A percentile compares a stretch with the other conserved stretches of the same genome.
Conservation (phyloP, 225 moss, liverwort and hornwort genomes). For the Bryum argenteum region DNA sequence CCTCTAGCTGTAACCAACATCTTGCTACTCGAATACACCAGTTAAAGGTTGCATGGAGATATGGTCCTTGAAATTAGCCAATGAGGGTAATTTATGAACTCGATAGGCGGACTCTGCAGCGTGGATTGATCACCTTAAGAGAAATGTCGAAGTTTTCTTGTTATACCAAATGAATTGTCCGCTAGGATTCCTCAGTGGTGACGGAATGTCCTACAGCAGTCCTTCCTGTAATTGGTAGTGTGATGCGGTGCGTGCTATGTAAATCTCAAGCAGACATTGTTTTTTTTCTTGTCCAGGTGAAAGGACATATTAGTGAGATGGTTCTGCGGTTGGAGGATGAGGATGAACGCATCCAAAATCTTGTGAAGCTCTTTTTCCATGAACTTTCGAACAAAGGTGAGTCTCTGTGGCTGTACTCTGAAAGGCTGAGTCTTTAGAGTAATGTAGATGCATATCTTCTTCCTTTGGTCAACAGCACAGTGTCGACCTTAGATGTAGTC, state of each 20-base stretch:
- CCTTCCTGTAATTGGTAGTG: constrained; percentile 14
- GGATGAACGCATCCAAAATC: constrained; percentile 85
- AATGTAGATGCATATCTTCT: background rate
- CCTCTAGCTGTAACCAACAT: background rate
- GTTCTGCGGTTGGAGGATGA: constrained; percentile 92
- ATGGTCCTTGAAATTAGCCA: background rate
- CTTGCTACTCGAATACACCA: background rate
- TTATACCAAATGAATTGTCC: constrained; percentile 1
- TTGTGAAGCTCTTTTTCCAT: constrained; percentile 94
- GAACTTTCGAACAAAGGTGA: constrained; percentile 96
- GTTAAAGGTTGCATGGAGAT: background rate
- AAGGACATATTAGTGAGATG: constrained; percentile 97
- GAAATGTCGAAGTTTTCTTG: background rate
- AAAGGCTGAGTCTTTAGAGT: constrained; percentile 3
- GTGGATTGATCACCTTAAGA: background rate
- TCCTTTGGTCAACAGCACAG: background rate
- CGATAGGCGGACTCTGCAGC: background rate
- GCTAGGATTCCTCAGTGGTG: background rate
- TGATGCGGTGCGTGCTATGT: constrained; percentile 17
- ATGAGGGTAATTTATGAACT: background rate
- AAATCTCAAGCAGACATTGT: constrained; percentile 20
- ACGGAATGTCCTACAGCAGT: background rate
- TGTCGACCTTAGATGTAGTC: constrained; percentile 6
- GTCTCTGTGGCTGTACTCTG: constrained; percentile 18
- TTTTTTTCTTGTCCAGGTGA: constrained; percentile 65